Conservation (phyloP, 2,329 filamentous ascomycete species). For the Lachnellula subtilissima region DNA sequence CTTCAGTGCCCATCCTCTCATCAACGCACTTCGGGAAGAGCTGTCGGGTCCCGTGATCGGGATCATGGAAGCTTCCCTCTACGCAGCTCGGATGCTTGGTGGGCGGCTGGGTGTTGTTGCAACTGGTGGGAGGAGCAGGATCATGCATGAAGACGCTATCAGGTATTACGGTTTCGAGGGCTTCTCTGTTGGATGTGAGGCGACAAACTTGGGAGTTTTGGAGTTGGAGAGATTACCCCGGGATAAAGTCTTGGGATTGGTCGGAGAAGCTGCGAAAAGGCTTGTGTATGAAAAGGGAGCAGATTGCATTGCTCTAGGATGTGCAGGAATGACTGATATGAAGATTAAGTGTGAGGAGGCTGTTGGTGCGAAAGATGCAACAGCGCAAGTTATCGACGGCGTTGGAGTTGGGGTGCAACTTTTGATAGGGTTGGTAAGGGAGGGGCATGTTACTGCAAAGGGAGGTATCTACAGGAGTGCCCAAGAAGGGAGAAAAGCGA, state of each 20-base stretch:
- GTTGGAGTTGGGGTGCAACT: constrained; percentile 45
- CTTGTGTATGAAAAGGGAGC: constrained; percentile 56
- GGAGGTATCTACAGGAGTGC: constrained; percentile 39
- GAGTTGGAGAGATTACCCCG: constrained; percentile 69
- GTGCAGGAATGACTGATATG: constrained; percentile 86
- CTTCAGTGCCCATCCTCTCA: constrained; percentile 77
- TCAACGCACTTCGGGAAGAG: constrained; percentile 50
- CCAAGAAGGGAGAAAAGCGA: constrained; percentile 34
- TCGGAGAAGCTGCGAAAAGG: constrained; percentile 64
- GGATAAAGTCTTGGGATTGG: constrained; percentile 58
- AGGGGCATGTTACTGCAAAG: constrained; percentile 43
- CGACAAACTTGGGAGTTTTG: constrained; percentile 69
- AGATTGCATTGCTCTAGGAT: constrained; percentile 73
- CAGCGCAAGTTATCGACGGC: constrained; percentile 45
- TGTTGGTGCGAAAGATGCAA: constrained; percentile 38
- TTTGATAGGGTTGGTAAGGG: constrained; percentile 40
- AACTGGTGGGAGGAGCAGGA: constrained; percentile 60
- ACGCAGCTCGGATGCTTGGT: constrained; percentile 46
- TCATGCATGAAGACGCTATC: constrained; percentile 68
- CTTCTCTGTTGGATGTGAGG: constrained; percentile 33
- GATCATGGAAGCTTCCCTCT: constrained; percentile 73
- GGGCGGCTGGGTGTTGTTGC: constrained; percentile 77
- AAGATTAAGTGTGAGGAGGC: constrained; percentile 51
- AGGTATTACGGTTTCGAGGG: constrained; percentile 61
- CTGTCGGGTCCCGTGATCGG: constrained; percentile 58